phyloP scores from a whole-genome alignment of 192 early-diverging fungal species.

The Dispira simplex region DNA sequence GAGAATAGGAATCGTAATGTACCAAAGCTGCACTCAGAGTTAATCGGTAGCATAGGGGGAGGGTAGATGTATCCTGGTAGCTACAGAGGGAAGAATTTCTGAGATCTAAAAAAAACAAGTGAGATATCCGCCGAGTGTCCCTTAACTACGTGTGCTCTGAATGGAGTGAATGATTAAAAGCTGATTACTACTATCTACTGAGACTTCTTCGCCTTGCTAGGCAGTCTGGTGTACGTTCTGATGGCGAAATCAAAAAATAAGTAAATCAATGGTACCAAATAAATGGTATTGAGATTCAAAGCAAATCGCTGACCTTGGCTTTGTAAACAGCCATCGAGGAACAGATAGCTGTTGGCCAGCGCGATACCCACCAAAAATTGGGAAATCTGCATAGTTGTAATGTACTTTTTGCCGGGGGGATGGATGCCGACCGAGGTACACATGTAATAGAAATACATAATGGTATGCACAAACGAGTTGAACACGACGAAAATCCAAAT shows the following conservation, averaged over 20 bases:
- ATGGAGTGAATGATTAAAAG: neutral
- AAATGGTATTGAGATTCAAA: conserved; percentile 42
- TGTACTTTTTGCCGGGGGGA: conserved; percentile 64
- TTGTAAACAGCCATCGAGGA: conserved; percentile 37
- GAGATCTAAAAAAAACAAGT: neutral
- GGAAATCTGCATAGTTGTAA: conserved; percentile 68
- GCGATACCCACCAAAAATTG: conserved; percentile 68
- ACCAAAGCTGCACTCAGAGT: no score
- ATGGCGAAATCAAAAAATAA: conserved; percentile 69
- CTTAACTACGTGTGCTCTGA: neutral
- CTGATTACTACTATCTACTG: neutral
- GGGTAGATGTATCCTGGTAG: neutral
- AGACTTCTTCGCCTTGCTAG: conserved; percentile 18
- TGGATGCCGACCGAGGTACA: conserved; percentile 53
- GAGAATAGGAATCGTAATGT: no score
- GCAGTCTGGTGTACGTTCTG: conserved; percentile 44
- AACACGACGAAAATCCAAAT: conserved; percentile 71
- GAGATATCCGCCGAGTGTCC: neutral
- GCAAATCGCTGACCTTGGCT: conserved; percentile 35
- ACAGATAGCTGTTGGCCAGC: conserved; percentile 47
- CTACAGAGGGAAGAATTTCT: neutral
- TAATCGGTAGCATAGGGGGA: neutral
- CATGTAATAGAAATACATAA: conserved; percentile 81
- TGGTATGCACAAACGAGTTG: conserved; percentile 77
- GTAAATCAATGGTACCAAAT: conserved; percentile 58